Evolutionary conservation across 2,329 filamentous ascomycete genomes (phyloP).

Genomic region (Alternaria sp.): DNA sequence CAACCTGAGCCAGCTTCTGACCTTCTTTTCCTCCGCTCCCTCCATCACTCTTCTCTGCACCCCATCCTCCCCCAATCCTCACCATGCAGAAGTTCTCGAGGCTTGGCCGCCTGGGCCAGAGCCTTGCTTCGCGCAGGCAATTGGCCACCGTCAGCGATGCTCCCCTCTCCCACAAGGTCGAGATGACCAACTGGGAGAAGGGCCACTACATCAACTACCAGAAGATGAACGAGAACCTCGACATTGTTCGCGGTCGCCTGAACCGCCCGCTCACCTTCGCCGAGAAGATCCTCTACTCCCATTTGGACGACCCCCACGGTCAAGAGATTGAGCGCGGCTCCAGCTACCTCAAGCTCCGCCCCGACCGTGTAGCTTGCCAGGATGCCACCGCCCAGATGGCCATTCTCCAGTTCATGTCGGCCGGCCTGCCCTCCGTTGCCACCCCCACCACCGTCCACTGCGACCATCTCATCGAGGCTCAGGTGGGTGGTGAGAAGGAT

Average conservation of each 20-base stretch:
- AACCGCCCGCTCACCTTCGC: slow-evolving; percentile 93
- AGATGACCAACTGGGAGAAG: slow-evolving; percentile 96
- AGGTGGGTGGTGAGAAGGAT: slow-evolving; percentile 93
- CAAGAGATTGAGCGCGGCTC: slow-evolving; percentile 96
- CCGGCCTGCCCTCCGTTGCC: slow-evolving; percentile 92
- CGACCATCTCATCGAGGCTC: slow-evolving; percentile 98
- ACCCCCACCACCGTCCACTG: slow-evolving; percentile 97
- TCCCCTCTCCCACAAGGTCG: slow-evolving; percentile 92
- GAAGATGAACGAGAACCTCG: slow-evolving; percentile 98
- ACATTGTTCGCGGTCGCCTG: slow-evolving; percentile 85
- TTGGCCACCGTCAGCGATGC: slow-evolving; percentile 88
- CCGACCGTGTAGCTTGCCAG: slow-evolving; percentile 98
- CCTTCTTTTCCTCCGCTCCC: slow-evolving; percentile 46
- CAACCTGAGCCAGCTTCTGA: slow-evolving; percentile 47
- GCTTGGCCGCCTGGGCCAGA: slow-evolving; percentile 71
- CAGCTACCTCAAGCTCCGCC: slow-evolving; percentile 95
- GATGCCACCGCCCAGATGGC: slow-evolving; percentile 99
- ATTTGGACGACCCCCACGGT: slow-evolving; percentile 93
- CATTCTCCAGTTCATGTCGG: slow-evolving; percentile 99
- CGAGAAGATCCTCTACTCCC: slow-evolving; percentile 99
- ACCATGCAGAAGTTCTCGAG: slow-evolving; percentile 77
- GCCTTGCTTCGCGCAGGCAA: slow-evolving; percentile 67
- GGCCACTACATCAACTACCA: slow-evolving; percentile 98
- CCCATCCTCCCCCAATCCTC: slow-evolving; percentile 48
- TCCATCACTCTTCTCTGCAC: slow-evolving; percentile 49